These are phyloP conservation scores for Pythium myriotylum DNA, from an alignment of 352 stramenopile genomes.

Conservation along the genomic window DNA sequence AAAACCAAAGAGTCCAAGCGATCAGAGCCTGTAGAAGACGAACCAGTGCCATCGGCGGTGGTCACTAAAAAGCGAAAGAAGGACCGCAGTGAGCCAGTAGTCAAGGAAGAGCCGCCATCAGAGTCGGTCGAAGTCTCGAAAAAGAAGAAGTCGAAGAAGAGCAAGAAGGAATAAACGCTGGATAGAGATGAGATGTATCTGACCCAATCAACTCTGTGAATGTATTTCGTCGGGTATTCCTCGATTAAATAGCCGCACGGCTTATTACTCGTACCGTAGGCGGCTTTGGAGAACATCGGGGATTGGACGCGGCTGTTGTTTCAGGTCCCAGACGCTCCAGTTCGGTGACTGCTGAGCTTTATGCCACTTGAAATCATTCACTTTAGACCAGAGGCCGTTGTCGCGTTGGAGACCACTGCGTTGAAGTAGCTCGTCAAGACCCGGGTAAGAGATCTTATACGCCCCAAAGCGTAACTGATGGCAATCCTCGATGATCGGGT, in stretches of 20 bases:
- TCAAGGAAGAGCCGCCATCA: conserved; percentile 30
- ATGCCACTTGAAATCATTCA: conserved; percentile 94
- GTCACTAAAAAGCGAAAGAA: conserved; percentile 42
- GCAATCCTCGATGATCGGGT: conserved; percentile 93
- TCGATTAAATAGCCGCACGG: conserved; percentile 14
- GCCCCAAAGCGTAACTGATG: conserved; percentile 78
- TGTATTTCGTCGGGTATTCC: conserved; percentile 8
- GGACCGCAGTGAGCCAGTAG: conserved; percentile 28
- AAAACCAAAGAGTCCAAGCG: conserved; percentile 28
- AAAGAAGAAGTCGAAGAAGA: conserved; percentile 39
- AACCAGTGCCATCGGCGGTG: conserved; percentile 5
- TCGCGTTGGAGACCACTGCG: conserved; percentile 52
- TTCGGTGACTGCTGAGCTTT: conserved; percentile 85
- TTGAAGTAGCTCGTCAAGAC: conserved; percentile 63
- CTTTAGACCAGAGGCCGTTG: conserved; percentile 79
- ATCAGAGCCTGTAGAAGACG: conserved; percentile 15
- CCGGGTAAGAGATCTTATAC: conserved; percentile 69
- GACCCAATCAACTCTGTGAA: not conserved
- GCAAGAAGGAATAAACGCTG: conserved; percentile 47
- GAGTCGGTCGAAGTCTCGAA: conserved; percentile 35
- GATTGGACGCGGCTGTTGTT: conserved; percentile 43
- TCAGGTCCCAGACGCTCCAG: conserved; percentile 71
- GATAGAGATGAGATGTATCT: conserved; percentile 15
- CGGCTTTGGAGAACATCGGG: conserved; percentile 35
- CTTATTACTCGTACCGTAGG: conserved; percentile 40